Base-by-base conservation (phyloP, 169 alveolate species). In the Cryptosporidium muris region DNA sequence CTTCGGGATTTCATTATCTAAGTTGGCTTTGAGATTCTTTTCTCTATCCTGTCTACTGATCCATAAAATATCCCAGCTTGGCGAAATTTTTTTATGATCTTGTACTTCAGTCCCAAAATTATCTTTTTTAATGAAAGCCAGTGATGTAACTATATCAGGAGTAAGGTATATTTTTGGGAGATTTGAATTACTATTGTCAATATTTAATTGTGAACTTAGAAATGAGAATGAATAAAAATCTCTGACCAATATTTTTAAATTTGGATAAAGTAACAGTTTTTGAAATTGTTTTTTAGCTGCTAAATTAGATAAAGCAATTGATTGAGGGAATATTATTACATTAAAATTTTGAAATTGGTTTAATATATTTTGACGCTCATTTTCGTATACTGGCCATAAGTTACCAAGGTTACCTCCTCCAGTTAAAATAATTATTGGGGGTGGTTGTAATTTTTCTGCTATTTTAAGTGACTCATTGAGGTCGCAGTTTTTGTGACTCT, bases 331-430 rank as follows among this genome's bases (percentile, higher is more conserved):
- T 48, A 81, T 56, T 12, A 81, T 5, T 40, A 49, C 53, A 12
- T 65, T 47, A 38, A 51, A 81, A 6, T 65, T 82, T 38, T 47
- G 67, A 40, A 81, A 81, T 42, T 58, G 14, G 7, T 49, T 63
- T n/a, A 81, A 8, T 43, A 81, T 49, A 37, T 64, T 36, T 51
- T 51, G 58, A 14, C 89, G 45, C 8, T 81, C 89, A 12, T 36
- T 16, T 63, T 65, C 89, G 9, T 81, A 81, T 36, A 16, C 56
- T 37, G 74, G 66, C 89, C 89, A 81, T 14, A 81, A 25, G 49
- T 63, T 49, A 8, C 89, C 89, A 16, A 81, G n/a, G 51, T 81
- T 81, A 7, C 89, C 89, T 37, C 89, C 89, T 14, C 89, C 89
- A 14, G 89, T 81, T 34, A 54, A 25, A 52, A 81, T 49, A 40